Percentiles rank a stretch among this genome's conserved stretches.
phyloP scores from a whole-genome alignment of 2,329 filamentous ascomycete species.

The Cercospora janseana region DNA sequence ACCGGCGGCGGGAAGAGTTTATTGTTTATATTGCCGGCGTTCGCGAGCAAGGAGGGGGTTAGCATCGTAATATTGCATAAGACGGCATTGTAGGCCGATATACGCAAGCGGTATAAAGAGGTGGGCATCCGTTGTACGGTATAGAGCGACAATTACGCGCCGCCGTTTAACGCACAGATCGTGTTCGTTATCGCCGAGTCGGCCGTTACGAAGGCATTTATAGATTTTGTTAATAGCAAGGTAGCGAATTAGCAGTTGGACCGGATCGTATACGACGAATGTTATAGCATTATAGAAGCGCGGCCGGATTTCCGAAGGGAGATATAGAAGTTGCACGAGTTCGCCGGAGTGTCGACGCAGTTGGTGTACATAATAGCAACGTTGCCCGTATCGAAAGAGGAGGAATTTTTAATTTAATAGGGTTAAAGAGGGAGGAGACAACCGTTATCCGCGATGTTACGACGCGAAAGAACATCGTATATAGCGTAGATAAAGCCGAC shows the following conservation, averaged over 20 bases:
- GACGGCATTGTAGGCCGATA: too few relatives aligned
- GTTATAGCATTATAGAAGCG: not conserved
- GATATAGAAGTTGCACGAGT: not conserved
- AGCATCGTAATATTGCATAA: too few relatives aligned
- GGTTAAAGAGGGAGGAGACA: not conserved
- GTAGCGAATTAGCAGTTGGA: not conserved
- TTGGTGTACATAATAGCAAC: too few relatives aligned
- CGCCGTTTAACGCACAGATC: not conserved
- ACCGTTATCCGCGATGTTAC: not conserved
- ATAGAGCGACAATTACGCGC: too few relatives aligned
- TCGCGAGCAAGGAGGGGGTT: too few relatives aligned
- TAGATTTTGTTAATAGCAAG: not conserved
- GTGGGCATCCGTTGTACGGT: too few relatives aligned
- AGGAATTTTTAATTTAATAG: too few relatives aligned
- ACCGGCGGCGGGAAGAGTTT: too few relatives aligned
- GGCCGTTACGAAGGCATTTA: not conserved
- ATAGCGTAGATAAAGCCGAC: not conserved
- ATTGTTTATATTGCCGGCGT: too few relatives aligned
- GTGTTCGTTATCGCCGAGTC: not conserved
- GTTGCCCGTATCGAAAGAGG: too few relatives aligned
- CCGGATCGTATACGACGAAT: conserved; percentile 1
- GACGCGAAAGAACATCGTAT: not conserved
- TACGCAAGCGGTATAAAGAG: too few relatives aligned
- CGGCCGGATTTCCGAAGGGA: not conserved
- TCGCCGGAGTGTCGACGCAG: too few relatives aligned